phyloP scores from a whole-genome alignment of 1,139 yeast genomes.

The Hyphopichia buzzinii region DNA sequence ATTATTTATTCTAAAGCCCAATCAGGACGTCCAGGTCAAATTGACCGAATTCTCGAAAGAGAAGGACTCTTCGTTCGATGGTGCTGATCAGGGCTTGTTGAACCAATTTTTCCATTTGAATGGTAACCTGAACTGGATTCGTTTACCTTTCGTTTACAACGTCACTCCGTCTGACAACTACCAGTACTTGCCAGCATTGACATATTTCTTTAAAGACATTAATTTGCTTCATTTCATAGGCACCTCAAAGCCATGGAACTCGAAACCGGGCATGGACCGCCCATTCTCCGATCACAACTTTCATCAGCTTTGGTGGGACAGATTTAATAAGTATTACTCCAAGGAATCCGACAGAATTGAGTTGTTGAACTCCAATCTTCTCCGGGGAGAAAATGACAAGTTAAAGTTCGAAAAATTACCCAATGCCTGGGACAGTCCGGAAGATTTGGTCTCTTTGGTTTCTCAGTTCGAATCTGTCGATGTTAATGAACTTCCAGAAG shows the following conservation, averaged over 20 bases:
- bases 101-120: slow-evolving; percentile 24
- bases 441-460: slow-evolving; percentile 2
- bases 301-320: slow-evolving; percentile 38
- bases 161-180: slow-evolving; percentile 32
- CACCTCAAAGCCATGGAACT: slow-evolving; percentile 28
- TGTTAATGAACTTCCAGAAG: slow-evolving; percentile 17
- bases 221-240: slow-evolving; percentile 31
- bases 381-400: slow-evolving; percentile 35
- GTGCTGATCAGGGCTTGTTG: slow-evolving; percentile 35
- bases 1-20: slow-evolving; percentile 27
- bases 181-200: slow-evolving; percentile 31
- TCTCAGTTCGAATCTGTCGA: slow-evolving; percentile 4
- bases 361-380: slow-evolving; percentile 7
- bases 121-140: slow-evolving; percentile 19
- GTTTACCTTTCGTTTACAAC: slow-evolving; percentile 30
- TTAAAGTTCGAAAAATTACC: slow-evolving; percentile 27
- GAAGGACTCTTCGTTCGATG: slow-evolving; percentile 25
- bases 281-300: slow-evolving; percentile 17
- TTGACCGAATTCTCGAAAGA: slow-evolving; percentile 15
- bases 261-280: slow-evolving; percentile 1
- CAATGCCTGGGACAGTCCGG: slow-evolving; percentile 27
- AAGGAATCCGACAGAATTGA: slow-evolving; percentile 15
- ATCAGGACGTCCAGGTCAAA: slow-evolving; percentile 14
- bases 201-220: slow-evolving; percentile 26
- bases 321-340: slow-evolving; percentile 23